These are phyloP conservation scores for Trypanosoma melophagium DNA, from an alignment of 208 protist genomes.

Conservation along the genomic window DNA sequence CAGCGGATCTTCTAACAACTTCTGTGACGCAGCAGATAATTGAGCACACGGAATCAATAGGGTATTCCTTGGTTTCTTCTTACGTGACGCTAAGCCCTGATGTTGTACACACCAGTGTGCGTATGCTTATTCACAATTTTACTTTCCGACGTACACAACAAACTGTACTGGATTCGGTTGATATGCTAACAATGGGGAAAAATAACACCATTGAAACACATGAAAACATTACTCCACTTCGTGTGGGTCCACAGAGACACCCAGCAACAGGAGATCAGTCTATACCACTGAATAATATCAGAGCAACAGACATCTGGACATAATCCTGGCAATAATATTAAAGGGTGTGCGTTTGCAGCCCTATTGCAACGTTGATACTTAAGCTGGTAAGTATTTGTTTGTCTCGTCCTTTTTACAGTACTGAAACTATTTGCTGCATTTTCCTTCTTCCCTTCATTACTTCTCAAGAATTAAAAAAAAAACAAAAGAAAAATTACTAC, in stretches of 20 bases:
- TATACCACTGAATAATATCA: conserved; percentile 28
- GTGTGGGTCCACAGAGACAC: conserved; percentile 60
- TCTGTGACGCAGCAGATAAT: conserved; percentile 83
- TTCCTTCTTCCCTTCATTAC: too few relatives aligned
- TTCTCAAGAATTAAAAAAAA: too few relatives aligned
- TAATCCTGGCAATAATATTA: too few relatives aligned
- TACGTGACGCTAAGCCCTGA: conserved; percentile 87
- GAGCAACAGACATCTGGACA: conserved; percentile 22
- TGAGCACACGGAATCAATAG: conserved; percentile 76
- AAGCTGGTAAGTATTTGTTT: neutral
- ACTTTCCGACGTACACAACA: conserved; percentile 70
- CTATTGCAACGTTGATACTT: too few relatives aligned
- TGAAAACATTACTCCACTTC: conserved; percentile 57
- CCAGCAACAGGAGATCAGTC: conserved; percentile 33
- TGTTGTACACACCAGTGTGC: conserved; percentile 84
- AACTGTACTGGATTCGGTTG: conserved; percentile 47
- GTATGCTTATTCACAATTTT: conserved; percentile 86
- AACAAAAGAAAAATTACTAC: too few relatives aligned
- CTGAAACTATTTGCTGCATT: too few relatives aligned
- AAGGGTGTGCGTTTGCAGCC: too few relatives aligned
- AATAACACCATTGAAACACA: conserved; percentile 66
- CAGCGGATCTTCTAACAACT: conserved; percentile 81
- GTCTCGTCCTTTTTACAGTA: too few relatives aligned
- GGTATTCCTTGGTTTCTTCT: conserved; percentile 72
- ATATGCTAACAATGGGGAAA: conserved; percentile 33